Evolutionary conservation across 2,329 filamentous ascomycete species (phyloP).

Genomic region (Colletotrichum sp.): DNA sequence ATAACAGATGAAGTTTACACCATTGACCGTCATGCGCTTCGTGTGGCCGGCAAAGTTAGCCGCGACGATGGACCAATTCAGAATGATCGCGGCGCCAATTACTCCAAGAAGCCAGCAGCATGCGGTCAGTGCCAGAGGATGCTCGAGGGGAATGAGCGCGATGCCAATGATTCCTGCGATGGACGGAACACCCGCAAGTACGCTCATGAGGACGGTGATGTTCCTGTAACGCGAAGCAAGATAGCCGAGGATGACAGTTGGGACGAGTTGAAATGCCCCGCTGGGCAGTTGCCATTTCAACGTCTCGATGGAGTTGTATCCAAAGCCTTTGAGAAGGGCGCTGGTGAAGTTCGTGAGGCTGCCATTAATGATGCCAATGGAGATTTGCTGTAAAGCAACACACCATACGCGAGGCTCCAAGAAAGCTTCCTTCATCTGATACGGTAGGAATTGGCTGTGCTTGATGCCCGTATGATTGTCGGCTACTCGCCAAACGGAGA

Average conservation of each 20-base stretch:
- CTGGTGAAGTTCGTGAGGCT: background rate
- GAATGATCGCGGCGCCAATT: constrained; percentile 52
- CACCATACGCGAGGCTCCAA: background rate
- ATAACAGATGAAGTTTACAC: constrained; percentile 53
- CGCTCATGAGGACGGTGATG: background rate
- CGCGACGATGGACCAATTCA: constrained; percentile 56
- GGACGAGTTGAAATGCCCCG: background rate
- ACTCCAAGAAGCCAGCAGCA: constrained; percentile 58
- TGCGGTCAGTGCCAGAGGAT: constrained; percentile 53
- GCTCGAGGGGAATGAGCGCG: constrained; percentile 46
- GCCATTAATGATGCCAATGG: background rate
- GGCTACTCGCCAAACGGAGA: background rate
- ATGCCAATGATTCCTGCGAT: constrained; percentile 55
- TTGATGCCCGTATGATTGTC: background rate
- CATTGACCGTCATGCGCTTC: constrained; percentile 53
- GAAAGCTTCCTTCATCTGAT: background rate
- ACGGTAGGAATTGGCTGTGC: background rate
- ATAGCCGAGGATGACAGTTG: background rate
- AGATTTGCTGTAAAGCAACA: background rate
- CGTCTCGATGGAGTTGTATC: background rate
- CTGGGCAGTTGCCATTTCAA: background rate
- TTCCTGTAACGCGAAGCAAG: background rate
- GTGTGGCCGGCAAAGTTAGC: constrained; percentile 55
- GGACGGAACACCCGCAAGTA: constrained; percentile 20
- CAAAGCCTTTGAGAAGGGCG: background rate